Evolutionary conservation across 768 basidiomycete genomes (phyloP), one percentile per base, ranked within the genome.

Genomic region (Kwoniella botswanensis): DNA sequence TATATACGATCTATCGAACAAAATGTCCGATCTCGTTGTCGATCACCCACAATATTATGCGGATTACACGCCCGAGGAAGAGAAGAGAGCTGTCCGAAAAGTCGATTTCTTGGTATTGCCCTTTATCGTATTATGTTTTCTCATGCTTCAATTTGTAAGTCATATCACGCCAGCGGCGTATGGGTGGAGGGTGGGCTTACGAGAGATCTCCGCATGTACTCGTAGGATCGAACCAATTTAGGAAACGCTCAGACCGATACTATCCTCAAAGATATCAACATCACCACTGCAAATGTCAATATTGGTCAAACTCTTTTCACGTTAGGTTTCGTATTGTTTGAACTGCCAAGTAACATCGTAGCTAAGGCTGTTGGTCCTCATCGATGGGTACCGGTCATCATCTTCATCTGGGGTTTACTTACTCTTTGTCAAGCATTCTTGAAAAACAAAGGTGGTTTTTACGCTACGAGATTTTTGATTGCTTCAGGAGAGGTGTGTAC

Each of bases 361-460:
- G 73, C 76, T 9, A 72, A 74, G 43, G 10, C 54, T 7, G 44
- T 80, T 44, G 79, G 79, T 4, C 72, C 79, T 0, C 56, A 65
- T 1, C 70, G 71, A 55, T 82, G 81, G 81, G 62, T 82, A 15
- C 65, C 75, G n/a, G 29, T 71, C 17, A 76, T 77, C 70, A 66
- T 83, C 29, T 89, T 89, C 88, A 61, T 75, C 18, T 82, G 74
- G 52, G 82, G 79, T 24, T 63, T 77, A 13, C 74, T 82, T 53
- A 65, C 74, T 13, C 74, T 77, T 1, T 79, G 76, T 63, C 80
- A 81, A 56, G 77, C 80, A 11, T 80, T 76, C 58, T 68, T 75
- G 56, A 76, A 57, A 29, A 67, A 60, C 42, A 71, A 73, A 46
- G 71, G 56, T 5, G 63, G 71, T 11, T 82, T 78, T 62, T 66